Evolutionary conservation across 2,329 filamentous ascomycete species (phyloP).

Genomic region (Pleomassaria siparia): DNA sequence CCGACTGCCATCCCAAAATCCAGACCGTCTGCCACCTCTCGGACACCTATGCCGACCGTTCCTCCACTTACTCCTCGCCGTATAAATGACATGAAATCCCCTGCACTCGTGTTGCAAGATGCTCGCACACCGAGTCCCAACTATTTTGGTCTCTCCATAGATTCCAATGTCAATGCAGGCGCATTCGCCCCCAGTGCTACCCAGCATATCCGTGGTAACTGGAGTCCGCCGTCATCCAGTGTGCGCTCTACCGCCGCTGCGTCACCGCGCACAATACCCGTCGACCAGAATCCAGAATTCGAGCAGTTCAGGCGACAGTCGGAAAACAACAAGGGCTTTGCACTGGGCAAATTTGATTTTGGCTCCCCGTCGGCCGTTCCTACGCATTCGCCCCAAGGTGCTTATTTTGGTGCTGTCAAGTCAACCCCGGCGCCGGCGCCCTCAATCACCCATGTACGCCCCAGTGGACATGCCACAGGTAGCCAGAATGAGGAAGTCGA

Average conservation of each 20-base stretch:
- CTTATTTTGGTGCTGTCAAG: constrained; percentile 25
- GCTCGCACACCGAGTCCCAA: constrained; percentile 65
- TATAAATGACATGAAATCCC: constrained; percentile 37
- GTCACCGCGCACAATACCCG: constrained; percentile 67
- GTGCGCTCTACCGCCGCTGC: constrained; percentile 69
- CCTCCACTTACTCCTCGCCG: constrained; percentile 35
- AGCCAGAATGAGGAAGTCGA: constrained; percentile 21
- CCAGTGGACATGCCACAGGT: constrained; percentile 20
- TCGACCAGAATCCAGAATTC: constrained; percentile 79
- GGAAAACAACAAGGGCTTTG: constrained; percentile 59
- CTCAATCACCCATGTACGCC: constrained; percentile 17
- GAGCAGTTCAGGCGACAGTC: constrained; percentile 73
- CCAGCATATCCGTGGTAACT: constrained; percentile 67
- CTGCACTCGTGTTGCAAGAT: constrained; percentile 31
- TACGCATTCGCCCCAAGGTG: constrained; percentile 26
- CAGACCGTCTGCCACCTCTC: constrained; percentile 26
- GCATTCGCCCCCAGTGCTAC: constrained; percentile 62
- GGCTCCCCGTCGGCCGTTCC: constrained; percentile 30
- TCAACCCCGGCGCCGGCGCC: constrained; percentile 41
- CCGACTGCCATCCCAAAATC: constrained; percentile 35
- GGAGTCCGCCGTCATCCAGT: constrained; percentile 72
- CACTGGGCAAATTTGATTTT: constrained; percentile 47
- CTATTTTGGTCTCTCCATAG: constrained; percentile 79
- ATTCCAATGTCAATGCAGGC: constrained; percentile 59
- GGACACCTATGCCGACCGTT: constrained; percentile 24